Evolutionary conservation across 2,329 filamentous ascomycete genomes (phyloP).

Genomic region (Talaromyces sp.): DNA sequence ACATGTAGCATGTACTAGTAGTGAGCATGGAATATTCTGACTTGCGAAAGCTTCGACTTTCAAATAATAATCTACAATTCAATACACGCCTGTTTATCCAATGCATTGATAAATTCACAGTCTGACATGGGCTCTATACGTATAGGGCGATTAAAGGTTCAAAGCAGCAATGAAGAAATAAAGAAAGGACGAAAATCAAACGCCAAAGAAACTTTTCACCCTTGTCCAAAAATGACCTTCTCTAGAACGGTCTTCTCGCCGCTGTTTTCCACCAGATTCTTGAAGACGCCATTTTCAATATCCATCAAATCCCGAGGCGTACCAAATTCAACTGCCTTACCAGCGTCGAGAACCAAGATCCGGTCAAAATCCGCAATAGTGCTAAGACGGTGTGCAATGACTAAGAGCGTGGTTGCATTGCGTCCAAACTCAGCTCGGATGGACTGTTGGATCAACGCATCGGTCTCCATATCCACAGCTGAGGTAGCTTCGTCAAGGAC

Average conservation of each 20-base stretch:
- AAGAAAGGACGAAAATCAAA: background rate
- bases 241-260: slow-evolving; percentile 28
- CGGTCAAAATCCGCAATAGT: slow-evolving; percentile 78
- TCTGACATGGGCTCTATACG: slow-evolving; percentile 14
- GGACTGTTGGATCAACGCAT: slow-evolving; percentile 71
- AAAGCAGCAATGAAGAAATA: background rate
- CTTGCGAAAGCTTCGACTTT: too few relatives aligned
- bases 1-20: too few relatives aligned
- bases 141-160: too few relatives aligned
- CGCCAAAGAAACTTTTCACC: background rate
- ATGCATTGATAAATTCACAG: too few relatives aligned
- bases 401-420: slow-evolving; percentile 66
- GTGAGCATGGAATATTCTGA: too few relatives aligned
- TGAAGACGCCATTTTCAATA: slow-evolving; percentile 27
- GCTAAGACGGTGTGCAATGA: slow-evolving; percentile 75
- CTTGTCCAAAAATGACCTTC: slow-evolving; percentile 25
- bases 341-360: slow-evolving; percentile 72
- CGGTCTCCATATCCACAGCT: slow-evolving; percentile 77
- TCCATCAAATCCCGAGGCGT: slow-evolving; percentile 63
- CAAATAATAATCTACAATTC: too few relatives aligned
- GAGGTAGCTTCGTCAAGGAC: slow-evolving; percentile 80
- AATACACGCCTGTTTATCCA: too few relatives aligned
- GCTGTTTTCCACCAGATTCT: slow-evolving; percentile 27
- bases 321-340: slow-evolving; percentile 69
- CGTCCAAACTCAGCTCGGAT: slow-evolving; percentile 71